phyloP scores from a whole-genome alignment of 169 alveolate species.

The Perkinsus olseni region DNA sequence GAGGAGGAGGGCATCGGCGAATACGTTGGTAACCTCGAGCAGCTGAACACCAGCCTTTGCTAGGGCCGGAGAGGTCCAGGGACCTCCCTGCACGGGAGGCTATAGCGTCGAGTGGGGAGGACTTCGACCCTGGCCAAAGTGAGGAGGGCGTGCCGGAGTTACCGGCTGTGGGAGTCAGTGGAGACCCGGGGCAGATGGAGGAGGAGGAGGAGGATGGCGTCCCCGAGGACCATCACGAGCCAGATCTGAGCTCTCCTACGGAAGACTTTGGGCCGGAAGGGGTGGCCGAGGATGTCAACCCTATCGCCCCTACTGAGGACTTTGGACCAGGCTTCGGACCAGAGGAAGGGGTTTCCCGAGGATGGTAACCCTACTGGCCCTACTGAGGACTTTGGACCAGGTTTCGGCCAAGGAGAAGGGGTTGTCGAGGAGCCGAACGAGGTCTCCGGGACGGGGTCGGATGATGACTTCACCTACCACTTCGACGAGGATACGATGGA shows the following conservation, averaged over 20 bases:
- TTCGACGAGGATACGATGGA: neutral
- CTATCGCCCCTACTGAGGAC: too few relatives aligned
- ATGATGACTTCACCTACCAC: neutral
- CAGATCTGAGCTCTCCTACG: too few relatives aligned
- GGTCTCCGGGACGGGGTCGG: neutral
- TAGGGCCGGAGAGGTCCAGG: neutral
- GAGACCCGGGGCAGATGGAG: neutral
- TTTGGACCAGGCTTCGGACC: neutral
- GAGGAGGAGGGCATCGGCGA: too few relatives aligned
- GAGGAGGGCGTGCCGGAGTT: neutral
- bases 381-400: too few relatives aligned
- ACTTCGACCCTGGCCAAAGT: neutral
- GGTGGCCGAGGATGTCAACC: neutral
- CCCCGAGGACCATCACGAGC: neutral
- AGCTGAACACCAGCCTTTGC: neutral
- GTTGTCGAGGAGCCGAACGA: neutral
- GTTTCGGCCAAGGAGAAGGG: neutral
- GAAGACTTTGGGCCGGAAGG: neutral
- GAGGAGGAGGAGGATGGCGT: neutral
- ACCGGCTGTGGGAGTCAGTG: neutral
- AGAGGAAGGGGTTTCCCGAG: neutral
- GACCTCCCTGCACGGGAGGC: neutral
- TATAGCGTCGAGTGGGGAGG: neutral
- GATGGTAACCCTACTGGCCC: neutral
- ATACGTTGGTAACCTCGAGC: neutral